Base-by-base conservation (phyloP, 371 early-diverging fungal genomes). In the Mortierella sp. region DNA sequence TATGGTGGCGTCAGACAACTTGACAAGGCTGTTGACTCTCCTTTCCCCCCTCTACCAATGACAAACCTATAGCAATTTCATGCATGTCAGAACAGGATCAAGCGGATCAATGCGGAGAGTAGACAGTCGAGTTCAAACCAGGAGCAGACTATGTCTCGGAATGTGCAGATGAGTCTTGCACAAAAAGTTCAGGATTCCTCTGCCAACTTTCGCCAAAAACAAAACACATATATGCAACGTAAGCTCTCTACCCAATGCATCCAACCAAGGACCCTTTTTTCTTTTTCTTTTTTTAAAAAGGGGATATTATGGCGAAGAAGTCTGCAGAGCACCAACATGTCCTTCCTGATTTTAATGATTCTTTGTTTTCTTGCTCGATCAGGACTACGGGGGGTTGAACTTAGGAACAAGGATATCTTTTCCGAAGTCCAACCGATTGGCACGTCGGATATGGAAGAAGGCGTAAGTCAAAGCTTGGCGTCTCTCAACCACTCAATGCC, bases 91-190 rank as follows among this genome's bases (percentile, higher is more conserved):
- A 82, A 84, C 29, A 87, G 90, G 81, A 95, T 97, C 51, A 94
- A 96, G 64, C 85, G 85, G 21, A 88, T 97, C 19, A 86, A 87
- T 18, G 71, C 82, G 6, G 86, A 87, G 45, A 84, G 81, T 29
- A 70, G 75, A 25, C 74, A 82, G 15, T 82, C 82, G 7, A 72
- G 61, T 29, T 72, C 84, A 6, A 84, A 85, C 44, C 94, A 96
- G 81, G 93, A 94, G 29, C 83, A 83, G 55, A 71, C 73, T 60
- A 83, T 99, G 30, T 90, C 91, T 44, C 88, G 87, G 68, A 98
- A 99, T 79, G 94, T 97, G 15, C 96, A 96, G 75, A 90, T 88
- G 43, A 91, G 94, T 48, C 82, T 98, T 50, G 98, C 99, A 0
- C 89, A 92, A 37, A 93, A 94, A 81, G 88, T 98, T 30, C 97